Evolutionary conservation across 108 stramenopile genomes (phyloP), one percentile per base, ranked within the genome.

Genomic region (Fistulifera solaris): DNA sequence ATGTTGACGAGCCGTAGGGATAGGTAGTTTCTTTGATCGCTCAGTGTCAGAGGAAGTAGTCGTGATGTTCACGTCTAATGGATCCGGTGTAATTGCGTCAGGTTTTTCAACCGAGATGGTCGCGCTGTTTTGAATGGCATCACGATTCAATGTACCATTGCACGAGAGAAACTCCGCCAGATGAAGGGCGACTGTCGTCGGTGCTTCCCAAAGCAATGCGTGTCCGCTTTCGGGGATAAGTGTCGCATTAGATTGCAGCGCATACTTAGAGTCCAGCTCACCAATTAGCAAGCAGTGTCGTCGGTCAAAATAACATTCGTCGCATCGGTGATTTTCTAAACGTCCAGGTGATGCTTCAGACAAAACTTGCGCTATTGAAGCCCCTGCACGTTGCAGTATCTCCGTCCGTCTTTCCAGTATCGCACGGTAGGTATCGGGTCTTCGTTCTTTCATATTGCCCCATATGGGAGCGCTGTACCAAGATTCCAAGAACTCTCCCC

Each of bases 391-490:
- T 2, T 44, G 26, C 40, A 87, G 52, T 14, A 61, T 63, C 4
- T 31, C 47, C 10, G 57, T 31, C 13, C 82, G 69, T 43, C 45
- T 73, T 18, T 48, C 38, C 10, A 71, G 21, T 73, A 84, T 77
- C 11, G 16, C 44, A 11, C 19, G 19, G 12, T 51, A 51, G 3
- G 44, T 22, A 46, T 50, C 49, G 21, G 49, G 72, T 38, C 45
- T 40, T 15, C 35, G 22, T 15, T 65, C 38, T 14, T 67, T 47
- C 17, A 17, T 46, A 25, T 64, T 59, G 0, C 81, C 87, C 87
- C 87, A 89, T 14, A 89, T 38, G 5, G 69, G 40, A 1, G 64
- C 41, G 49, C 50, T 25, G 53, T 89, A 89, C 87, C 87, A 89
- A 13, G 39, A 40, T 28, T 57, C 52, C 42, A 88, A 56, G 41